These are phyloP conservation scores for Acanthochlamys bracteata DNA, from an alignment of 106 monocot species.

Conservation along the genomic window DNA sequence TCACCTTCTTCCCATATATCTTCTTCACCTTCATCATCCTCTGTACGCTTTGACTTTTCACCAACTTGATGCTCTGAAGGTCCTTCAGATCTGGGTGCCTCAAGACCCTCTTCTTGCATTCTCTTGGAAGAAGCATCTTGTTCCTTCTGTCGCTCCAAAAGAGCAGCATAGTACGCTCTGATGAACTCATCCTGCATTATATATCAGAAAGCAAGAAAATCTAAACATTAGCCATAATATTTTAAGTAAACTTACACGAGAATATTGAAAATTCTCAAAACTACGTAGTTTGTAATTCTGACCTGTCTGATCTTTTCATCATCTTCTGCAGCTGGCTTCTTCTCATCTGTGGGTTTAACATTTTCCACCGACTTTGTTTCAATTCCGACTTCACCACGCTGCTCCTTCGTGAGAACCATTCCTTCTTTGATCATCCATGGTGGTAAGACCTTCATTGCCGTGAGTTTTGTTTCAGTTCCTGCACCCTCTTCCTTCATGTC, in stretches of 20 bases:
- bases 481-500: conserved; percentile 59
- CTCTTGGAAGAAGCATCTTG: conserved; percentile 35
- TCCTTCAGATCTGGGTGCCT: conserved; percentile 23
- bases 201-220: neutral
- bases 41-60: conserved; percentile 74
- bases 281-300: neutral
- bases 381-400: conserved; percentile 62
- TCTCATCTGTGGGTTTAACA: conserved; percentile 42
- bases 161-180: conserved; percentile 80
- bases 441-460: conserved; percentile 62
- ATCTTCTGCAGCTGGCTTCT: conserved; percentile 22
- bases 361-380: conserved; percentile 15
- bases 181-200: conserved; percentile 68
- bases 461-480: conserved; percentile 28
- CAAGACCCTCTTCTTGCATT: conserved; percentile 18
- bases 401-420: conserved; percentile 81
- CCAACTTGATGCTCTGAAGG: conserved; percentile 55
- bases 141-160: conserved; percentile 52
- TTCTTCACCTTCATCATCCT: conserved; percentile 59
- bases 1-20: conserved; percentile 76
- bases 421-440: conserved; percentile 99
- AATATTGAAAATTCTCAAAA: too few species aligned
- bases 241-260: too few species aligned
- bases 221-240: too few species aligned
- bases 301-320: conserved; percentile 63